phyloP scores from a whole-genome alignment of 257 asterid genomes.

The Nicotiana tabacum region DNA sequence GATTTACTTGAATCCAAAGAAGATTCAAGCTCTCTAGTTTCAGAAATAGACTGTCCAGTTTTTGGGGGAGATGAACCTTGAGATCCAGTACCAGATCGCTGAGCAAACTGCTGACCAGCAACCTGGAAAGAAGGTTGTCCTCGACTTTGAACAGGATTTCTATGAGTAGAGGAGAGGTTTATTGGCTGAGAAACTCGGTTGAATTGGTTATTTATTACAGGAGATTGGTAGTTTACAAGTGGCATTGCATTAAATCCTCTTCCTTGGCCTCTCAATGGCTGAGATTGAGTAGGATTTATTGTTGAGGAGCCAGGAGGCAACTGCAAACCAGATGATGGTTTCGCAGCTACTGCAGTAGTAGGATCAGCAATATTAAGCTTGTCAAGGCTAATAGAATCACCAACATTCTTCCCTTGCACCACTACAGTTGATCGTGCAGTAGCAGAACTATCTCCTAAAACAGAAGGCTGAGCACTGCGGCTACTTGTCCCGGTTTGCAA shows the following conservation, averaged over 20 bases:
- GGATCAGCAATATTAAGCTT: conserved; percentile 55
- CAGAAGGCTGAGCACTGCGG: conserved; percentile 44
- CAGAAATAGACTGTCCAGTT: conserved; percentile 26
- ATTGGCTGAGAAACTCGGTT: conserved; percentile 46
- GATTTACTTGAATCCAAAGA: conserved; percentile 48
- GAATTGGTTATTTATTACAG: conserved; percentile 43
- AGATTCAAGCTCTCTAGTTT: conserved; percentile 49
- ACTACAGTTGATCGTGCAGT: conserved; percentile 34
- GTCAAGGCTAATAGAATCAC: conserved; percentile 52
- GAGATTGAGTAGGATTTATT: conserved; percentile 37
- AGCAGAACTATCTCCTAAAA: conserved; percentile 30
- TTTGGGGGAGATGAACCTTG: conserved; percentile 67
- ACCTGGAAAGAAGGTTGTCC: conserved; percentile 45
- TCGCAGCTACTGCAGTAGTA: conserved; percentile 45
- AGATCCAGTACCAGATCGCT: conserved; percentile 41
- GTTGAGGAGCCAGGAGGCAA: conserved; percentile 39
- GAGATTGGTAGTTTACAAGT: conserved; percentile 64
- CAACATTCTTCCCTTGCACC: conserved; percentile 50
- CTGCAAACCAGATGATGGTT: conserved; percentile 43
- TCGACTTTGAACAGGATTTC: conserved; percentile 49
- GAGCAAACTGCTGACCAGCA: conserved; percentile 49
- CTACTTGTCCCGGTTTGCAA: conserved; percentile 37
- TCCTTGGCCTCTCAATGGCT: conserved; percentile 58
- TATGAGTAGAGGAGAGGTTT: conserved; percentile 41
- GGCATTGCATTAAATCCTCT: conserved; percentile 52